Evolutionary conservation across 768 basidiomycete genomes (phyloP).

Genomic region (Russula olivacea): DNA sequence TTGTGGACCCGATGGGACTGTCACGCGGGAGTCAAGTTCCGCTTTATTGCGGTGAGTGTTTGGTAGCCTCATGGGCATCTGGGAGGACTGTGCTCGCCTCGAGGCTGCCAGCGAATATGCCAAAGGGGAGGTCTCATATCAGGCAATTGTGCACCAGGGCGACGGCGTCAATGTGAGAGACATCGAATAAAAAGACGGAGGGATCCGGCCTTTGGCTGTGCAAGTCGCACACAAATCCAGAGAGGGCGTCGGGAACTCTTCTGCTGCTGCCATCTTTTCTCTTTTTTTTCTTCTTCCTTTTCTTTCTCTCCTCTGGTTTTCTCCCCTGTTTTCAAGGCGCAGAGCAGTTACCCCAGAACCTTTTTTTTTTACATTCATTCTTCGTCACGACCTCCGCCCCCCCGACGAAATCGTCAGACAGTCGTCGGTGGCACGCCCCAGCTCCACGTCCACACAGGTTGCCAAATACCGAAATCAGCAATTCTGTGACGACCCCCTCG

Average conservation of each 20-base stretch:
- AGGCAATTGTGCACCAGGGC: accelerated
- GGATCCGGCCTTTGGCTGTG: constrained; percentile 17
- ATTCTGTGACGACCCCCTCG: too few relatives aligned
- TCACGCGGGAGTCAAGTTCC: not conserved
- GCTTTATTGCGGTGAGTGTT: not conserved
- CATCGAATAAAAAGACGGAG: constrained; percentile 13
- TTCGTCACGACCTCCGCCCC: not conserved
- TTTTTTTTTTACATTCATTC: not conserved
- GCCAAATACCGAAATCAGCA: too few relatives aligned
- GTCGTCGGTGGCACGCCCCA: too few relatives aligned
- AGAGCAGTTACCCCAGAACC: too few relatives aligned
- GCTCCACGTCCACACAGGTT: too few relatives aligned
- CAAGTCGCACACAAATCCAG: constrained; percentile 1
- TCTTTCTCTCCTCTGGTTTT: not conserved
- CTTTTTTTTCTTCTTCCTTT: not conserved
- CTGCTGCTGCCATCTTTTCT: not conserved
- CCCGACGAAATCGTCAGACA: too few relatives aligned
- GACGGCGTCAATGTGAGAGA: not conserved
- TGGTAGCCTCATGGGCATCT: constrained; percentile 19
- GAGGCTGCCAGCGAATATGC: not conserved
- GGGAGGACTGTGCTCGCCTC: not conserved
- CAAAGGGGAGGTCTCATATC: not conserved
- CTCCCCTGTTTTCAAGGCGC: too few relatives aligned
- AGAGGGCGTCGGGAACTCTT: not conserved
- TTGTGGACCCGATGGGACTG: not conserved